These are phyloP conservation scores for Phialophora tarda DNA, from an alignment of 2,329 filamentous ascomycete genomes.

Conservation along the genomic window DNA sequence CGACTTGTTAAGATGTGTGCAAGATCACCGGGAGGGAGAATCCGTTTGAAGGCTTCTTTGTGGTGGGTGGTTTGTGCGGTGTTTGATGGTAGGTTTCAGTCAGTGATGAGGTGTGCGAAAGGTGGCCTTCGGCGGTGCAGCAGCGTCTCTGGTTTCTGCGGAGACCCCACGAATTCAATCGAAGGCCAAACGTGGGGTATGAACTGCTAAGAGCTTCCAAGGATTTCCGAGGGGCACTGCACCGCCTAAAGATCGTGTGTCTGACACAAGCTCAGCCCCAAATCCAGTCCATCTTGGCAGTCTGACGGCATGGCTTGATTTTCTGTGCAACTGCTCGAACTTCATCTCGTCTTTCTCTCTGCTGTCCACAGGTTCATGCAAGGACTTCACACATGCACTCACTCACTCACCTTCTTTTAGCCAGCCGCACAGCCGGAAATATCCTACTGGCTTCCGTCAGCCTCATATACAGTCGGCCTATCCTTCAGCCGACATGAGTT, in stretches of 20 bases:
- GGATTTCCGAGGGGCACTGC: neutral
- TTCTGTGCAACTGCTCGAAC: neutral
- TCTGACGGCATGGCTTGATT: neutral
- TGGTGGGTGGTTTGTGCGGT: neutral
- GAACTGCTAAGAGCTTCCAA: neutral
- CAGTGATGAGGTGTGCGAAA: neutral
- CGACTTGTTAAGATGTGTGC: neutral
- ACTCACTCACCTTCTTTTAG: neutral
- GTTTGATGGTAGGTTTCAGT: neutral
- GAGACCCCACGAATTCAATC: slow-evolving; percentile 30
- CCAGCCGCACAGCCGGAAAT: neutral
- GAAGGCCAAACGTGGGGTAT: slow-evolving; percentile 28
- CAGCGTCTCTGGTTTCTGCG: slow-evolving; percentile 22
- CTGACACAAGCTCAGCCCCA: neutral
- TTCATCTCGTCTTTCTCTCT: neutral
- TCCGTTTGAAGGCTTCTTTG: neutral
- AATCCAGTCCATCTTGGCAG: neutral
- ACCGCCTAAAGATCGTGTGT: neutral
- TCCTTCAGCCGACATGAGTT: neutral
- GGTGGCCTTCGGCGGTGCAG: slow-evolving; percentile 3
- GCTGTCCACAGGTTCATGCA: neutral
- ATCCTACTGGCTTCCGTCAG: neutral
- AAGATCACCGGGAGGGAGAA: neutral
- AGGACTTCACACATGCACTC: neutral
- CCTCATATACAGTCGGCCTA: neutral